Conservation (phyloP, 1,139 yeast species). For the Hanseniaspora gamundiae region DNA sequence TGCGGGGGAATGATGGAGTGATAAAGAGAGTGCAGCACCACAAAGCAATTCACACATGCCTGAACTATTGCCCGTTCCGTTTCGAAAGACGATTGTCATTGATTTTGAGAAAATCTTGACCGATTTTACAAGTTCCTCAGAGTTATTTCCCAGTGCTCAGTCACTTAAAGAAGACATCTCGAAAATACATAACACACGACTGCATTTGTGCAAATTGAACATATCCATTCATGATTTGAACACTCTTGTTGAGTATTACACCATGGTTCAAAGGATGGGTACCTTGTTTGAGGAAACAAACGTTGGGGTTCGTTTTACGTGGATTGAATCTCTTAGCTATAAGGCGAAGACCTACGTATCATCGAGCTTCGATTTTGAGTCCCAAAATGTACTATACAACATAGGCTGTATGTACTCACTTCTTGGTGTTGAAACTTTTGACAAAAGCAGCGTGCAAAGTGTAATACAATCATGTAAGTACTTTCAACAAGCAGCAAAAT, state of each 20-base stretch:
- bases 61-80: constrained; percentile 41
- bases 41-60: too few relatives aligned
- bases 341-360: constrained; percentile 34
- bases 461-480: constrained; percentile 49
- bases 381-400: constrained; percentile 60
- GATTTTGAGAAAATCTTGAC: constrained; percentile 37
- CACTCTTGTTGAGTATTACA: constrained; percentile 25
- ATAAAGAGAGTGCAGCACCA: too few relatives aligned
- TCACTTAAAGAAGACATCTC: constrained; percentile 43
- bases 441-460: constrained; percentile 39
- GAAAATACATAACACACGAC: constrained; percentile 31
- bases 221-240: constrained; percentile 20
- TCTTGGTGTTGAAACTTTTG: constrained; percentile 34
- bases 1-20: too few relatives aligned
- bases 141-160: constrained; percentile 51
- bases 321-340: constrained; percentile 61
- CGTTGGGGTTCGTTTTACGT: constrained; percentile 39
- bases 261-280: constrained; percentile 24
- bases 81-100: constrained; percentile 37
- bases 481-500: constrained; percentile 65
- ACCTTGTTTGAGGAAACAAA: constrained; percentile 34
- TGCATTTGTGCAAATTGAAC: constrained; percentile 23
- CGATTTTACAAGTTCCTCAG: constrained; percentile 39
- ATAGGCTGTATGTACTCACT: constrained; percentile 53
- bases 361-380: constrained; percentile 34